Conservation (phyloP, 2,329 filamentous ascomycete species). For the Xenoacremonium recifei region DNA sequence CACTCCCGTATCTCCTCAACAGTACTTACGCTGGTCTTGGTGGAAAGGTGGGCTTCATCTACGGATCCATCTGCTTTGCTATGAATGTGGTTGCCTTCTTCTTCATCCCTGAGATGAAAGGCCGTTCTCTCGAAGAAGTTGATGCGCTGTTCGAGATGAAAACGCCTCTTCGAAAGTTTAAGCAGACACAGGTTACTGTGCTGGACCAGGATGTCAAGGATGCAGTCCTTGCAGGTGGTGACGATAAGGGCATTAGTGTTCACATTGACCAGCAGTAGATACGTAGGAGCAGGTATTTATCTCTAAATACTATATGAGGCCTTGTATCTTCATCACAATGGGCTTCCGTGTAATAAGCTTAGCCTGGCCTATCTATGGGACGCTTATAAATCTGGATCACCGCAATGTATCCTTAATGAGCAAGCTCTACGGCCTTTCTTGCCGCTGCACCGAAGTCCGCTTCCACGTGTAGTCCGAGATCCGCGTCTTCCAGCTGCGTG, state of each 20-base stretch:
- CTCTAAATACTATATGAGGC: too few relatives aligned
- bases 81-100: constrained; percentile 29
- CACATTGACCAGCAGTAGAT: too few relatives aligned
- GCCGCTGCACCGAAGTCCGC: constrained; percentile 38
- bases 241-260: neutral
- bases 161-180: constrained; percentile 4
- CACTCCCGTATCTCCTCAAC: constrained; percentile 36
- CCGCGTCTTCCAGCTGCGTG: constrained; percentile 32
- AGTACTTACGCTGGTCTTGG: constrained; percentile 33
- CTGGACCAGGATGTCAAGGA: neutral
- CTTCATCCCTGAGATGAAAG: constrained; percentile 3
- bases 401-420: constrained; percentile 14
- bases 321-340: too few relatives aligned
- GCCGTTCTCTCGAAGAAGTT: constrained; percentile 1
- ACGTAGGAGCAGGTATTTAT: too few relatives aligned
- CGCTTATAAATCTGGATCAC: too few relatives aligned
- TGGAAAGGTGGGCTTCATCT: constrained; percentile 39
- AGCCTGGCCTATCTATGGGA: too few relatives aligned
- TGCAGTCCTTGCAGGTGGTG: neutral
- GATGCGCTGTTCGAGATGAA: constrained; percentile 7
- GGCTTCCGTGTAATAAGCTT: too few relatives aligned
- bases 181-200: neutral
- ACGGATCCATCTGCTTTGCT: constrained; percentile 23
- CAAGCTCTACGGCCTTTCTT: constrained; percentile 32
- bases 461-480: constrained; percentile 36